Base-by-base conservation (phyloP, 2,329 filamentous ascomycete genomes). In the Neoscytalidium dimidiatum region DNA sequence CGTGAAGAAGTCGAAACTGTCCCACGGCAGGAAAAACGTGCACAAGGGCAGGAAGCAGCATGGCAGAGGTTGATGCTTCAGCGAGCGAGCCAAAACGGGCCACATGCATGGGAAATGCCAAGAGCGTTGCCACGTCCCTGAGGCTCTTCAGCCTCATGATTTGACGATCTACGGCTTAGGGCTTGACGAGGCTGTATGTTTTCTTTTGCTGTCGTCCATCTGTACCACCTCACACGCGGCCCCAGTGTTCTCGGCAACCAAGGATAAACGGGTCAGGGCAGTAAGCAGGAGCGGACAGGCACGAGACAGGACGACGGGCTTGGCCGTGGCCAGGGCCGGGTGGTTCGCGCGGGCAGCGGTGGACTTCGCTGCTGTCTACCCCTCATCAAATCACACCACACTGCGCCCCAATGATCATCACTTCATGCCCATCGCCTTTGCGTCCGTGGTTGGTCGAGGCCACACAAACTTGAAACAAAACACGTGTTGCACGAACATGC, bases 121-220 rank as follows among this genome's bases (percentile, higher is more conserved):
- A 49, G 46, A 52, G 23, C 28, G 48, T 33, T 33, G 48, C 48
- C 48, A 21, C 48, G 48, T 31, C 48, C 48, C 48, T 52, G 48
- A 33, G 48, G 48, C 48, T 52, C 48, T 33, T 31, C 28, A 52
- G 48, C 48, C 48, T 52, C 48, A 52, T 52, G 48, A 52, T 52
- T 52, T 33, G 28, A 31, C 14, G 48, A 33, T 52, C 48, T 41
- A 41, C 28, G 26, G 13, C 4, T 33, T 33, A 21, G 28, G 46
- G 23, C 46, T n/a, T 29, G 4, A 4, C 11, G 46, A 49, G 44
- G 44, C 44, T 48, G 44, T 11, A 17, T 46, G 8, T 21, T 31
- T 31, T 52, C 48, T 52, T 52, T 52, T 52, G 3, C 48, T 17
- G 11, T 11, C 17, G 14, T 17, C 26, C 11, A 2, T 17, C 11